A percentile compares a stretch with the other conserved stretches of the same genome.
Conservation (phyloP, 176 grass and related monocot species). For the Zoysia pacifica region DNA sequence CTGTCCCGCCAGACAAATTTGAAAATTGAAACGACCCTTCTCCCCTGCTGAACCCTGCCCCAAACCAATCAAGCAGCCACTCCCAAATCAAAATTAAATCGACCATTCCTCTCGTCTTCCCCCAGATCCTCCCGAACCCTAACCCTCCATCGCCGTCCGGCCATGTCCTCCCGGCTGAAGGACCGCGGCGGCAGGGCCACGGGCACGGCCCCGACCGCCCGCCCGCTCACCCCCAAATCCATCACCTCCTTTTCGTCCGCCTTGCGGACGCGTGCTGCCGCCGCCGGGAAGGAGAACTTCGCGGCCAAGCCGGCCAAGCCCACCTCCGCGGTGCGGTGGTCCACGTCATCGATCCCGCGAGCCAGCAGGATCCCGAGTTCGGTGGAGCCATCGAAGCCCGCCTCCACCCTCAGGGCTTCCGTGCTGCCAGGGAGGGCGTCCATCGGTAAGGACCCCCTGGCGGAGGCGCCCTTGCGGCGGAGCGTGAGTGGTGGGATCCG, state of each 20-base stretch:
- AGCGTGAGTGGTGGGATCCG: slow-evolving; percentile 57
- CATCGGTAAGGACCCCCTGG: slow-evolving; percentile 46
- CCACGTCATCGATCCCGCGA: slow-evolving; percentile 81
- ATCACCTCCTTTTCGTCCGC: slow-evolving; percentile 32
- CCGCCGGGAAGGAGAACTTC: slow-evolving; percentile 55
- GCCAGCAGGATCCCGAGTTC: slow-evolving; percentile 63
- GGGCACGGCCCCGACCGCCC: slow-evolving; percentile 28
- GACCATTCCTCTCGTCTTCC: background rate
- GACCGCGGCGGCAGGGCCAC: slow-evolving; percentile 58
- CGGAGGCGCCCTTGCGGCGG: slow-evolving; percentile 45
- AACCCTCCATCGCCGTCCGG: slow-evolving; percentile 9
- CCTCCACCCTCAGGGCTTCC: slow-evolving; percentile 41
- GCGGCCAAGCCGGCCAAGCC: slow-evolving; percentile 41
- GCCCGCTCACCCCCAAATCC: slow-evolving; percentile 49
- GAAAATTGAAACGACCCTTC: slow-evolving; percentile 42
- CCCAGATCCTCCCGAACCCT: slow-evolving; percentile 40
- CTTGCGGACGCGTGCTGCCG: slow-evolving; percentile 36
- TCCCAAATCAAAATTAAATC: slow-evolving; percentile 30
- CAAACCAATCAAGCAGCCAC: background rate
- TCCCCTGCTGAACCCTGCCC: background rate
- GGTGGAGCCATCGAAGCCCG: slow-evolving; percentile 51
- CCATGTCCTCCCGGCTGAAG: slow-evolving; percentile 80
- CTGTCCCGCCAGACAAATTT: slow-evolving; percentile 39
- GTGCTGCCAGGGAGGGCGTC: slow-evolving; percentile 52
- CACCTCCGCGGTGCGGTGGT: slow-evolving; percentile 56